Percentiles rank a stretch among this genome's conserved stretches.
Evolutionary conservation across 2,329 filamentous ascomycete species (phyloP).

Genomic region (Colletotrichum shisoi): DNA sequence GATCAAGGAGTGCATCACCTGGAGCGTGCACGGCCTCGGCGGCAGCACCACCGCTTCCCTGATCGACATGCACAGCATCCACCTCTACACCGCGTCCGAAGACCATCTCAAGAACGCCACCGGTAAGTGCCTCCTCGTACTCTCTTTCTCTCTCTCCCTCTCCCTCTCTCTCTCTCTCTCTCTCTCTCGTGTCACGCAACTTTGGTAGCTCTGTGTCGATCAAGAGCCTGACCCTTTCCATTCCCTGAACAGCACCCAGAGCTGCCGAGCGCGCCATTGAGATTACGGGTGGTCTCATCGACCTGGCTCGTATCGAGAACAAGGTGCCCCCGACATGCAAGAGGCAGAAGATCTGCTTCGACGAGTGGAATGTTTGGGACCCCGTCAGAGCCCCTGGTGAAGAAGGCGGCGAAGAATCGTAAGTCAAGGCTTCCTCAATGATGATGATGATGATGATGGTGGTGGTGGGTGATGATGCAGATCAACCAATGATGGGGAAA

Average conservation of each 20-base stretch:
- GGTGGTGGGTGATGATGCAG: no score
- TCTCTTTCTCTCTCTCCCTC: not conserved
- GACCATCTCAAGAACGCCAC: conserved; percentile 61
- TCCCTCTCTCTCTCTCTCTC: not conserved
- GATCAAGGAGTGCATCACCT: conserved; percentile 70
- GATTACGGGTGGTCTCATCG: conserved; percentile 72
- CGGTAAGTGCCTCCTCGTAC: conserved; percentile 26
- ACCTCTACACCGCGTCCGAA: conserved; percentile 74
- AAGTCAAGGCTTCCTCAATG: conserved; percentile 41
- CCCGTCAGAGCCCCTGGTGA: conserved; percentile 74
- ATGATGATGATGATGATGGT: no score
- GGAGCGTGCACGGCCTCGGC: conserved; percentile 48
- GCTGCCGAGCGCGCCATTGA: conserved; percentile 78
- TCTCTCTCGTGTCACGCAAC: not conserved
- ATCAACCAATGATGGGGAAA: not conserved
- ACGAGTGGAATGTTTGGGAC: conserved; percentile 88
- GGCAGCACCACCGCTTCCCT: conserved; percentile 51
- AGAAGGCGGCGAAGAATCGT: conserved; percentile 71
- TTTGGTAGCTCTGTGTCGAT: not conserved
- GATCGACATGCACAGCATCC: conserved; percentile 83
- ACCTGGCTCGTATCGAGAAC: conserved; percentile 76
- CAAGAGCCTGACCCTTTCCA: conserved; percentile 2
- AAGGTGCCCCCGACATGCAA: conserved; percentile 65
- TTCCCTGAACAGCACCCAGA: conserved; percentile 61
- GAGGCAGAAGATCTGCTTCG: conserved; percentile 77